Evolutionary conservation across 2,329 filamentous ascomycete genomes (phyloP).

Genomic region (Pyrenochaeta sp.): DNA sequence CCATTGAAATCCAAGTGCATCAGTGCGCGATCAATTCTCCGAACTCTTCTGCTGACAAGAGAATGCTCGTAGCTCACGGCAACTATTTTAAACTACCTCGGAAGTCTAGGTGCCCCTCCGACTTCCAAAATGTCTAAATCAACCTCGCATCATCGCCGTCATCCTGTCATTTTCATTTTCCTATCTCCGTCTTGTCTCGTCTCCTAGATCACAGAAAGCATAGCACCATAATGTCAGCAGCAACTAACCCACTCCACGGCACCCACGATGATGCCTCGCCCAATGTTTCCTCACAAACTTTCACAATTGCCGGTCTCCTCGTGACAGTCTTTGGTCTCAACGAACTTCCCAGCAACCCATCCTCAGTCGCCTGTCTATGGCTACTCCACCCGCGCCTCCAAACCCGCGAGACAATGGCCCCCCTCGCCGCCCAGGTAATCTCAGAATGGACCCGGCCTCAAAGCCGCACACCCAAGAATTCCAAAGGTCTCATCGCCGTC

Average conservation of each 20-base stretch:
- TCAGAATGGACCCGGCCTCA: slow-evolving; percentile 68
- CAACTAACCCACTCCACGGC: slow-evolving; percentile 45
- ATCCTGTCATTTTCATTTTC: background rate
- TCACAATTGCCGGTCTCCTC: slow-evolving; percentile 79
- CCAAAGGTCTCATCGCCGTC: slow-evolving; percentile 75
- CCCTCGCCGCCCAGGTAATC: slow-evolving; percentile 73
- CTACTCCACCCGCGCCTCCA: slow-evolving; percentile 82
- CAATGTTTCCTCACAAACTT: slow-evolving; percentile 68
- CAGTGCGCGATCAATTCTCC: no score
- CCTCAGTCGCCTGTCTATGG: slow-evolving; percentile 80
- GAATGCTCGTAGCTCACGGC: no score
- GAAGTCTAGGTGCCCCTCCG: slow-evolving; percentile 4
- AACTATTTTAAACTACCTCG: no score
- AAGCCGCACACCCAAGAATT: slow-evolving; percentile 30
- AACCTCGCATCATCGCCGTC: slow-evolving; percentile 3
- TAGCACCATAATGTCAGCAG: slow-evolving; percentile 37
- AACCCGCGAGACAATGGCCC: slow-evolving; percentile 75
- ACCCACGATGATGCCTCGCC: slow-evolving; percentile 35
- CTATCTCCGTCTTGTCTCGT: background rate
- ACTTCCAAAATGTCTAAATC: background rate
- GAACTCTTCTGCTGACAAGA: no score
- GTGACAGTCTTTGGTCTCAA: slow-evolving; percentile 82
- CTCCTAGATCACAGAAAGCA: background rate
- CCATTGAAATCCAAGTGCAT: no score
- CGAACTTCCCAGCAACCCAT: slow-evolving; percentile 67